Conservation (phyloP, 1,284 basidiomycete genomes). For the Cutaneotrichosporon sp. region DNA sequence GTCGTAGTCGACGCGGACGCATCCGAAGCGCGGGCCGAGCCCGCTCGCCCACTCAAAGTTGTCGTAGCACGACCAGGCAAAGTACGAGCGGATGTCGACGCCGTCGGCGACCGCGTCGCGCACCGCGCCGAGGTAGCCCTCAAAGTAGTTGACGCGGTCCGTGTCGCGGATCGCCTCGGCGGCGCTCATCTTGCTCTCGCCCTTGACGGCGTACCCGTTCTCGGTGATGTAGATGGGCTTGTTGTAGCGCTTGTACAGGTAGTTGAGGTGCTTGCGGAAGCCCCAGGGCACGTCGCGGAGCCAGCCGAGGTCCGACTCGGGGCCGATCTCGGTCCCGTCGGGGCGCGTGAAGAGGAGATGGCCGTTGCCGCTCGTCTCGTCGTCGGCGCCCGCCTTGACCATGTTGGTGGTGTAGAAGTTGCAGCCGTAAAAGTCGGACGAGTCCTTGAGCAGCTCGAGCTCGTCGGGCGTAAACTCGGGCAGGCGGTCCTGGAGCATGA, state of each 20-base stretch:
- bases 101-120: conserved; percentile 65
- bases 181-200: conserved; percentile 61
- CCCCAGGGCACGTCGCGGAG: conserved; percentile 48
- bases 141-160: conserved; percentile 69
- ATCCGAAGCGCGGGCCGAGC: conserved; percentile 40
- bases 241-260: conserved; percentile 66
- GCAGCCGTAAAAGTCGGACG: conserved; percentile 17
- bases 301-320: conserved; percentile 58
- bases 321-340: conserved; percentile 67
- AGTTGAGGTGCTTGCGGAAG: conserved; percentile 62
- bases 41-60: conserved; percentile 68
- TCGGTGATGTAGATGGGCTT: conserved; percentile 71
- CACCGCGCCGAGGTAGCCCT: conserved; percentile 64
- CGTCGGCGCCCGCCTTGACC: conserved; percentile 54
- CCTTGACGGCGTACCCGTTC: conserved; percentile 71
- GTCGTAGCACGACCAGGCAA: conserved; percentile 60
- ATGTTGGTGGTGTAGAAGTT: conserved; percentile 69
- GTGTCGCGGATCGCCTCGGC: conserved; percentile 61
- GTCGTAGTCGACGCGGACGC: conserved; percentile 57
- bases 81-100: conserved; percentile 67
- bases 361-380: conserved; percentile 66
- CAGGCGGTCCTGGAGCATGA: conserved; percentile 65
- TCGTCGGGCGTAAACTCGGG: conserved; percentile 68
- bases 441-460: conserved; percentile 61
- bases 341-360: conserved; percentile 32